phyloP scores from a whole-genome alignment of 805 yeast species.

The Cyberlindnera xishuangbannaensis region DNA sequence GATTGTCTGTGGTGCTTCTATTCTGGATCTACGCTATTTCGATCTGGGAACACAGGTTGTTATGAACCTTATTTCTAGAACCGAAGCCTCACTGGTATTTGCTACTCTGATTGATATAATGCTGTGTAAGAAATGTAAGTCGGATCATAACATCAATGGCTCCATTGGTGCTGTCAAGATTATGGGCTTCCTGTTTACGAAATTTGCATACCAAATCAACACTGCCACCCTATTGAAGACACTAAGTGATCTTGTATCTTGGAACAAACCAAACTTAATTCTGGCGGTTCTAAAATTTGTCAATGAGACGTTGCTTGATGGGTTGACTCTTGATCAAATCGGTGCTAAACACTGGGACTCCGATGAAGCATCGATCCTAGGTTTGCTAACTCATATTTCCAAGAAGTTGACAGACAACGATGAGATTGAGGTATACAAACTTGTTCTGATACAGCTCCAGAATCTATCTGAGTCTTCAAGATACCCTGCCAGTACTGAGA shows the following conservation, averaged over 20 bases:
- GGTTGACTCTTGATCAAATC: conserved; percentile 26
- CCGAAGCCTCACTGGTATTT: conserved; percentile 11
- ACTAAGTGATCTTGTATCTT: conserved; percentile 26
- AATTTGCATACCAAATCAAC: conserved; percentile 23
- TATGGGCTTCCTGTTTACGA: conserved; percentile 28
- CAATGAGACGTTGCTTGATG: conserved; percentile 33
- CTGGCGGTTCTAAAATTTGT: conserved; percentile 36
- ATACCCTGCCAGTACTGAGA: conserved; percentile 38
- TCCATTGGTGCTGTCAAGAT: conserved; percentile 37
- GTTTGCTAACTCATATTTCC: conserved; percentile 18
- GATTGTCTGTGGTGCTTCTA: conserved; percentile 40
- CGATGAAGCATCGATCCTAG: conserved; percentile 9
- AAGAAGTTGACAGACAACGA: conserved; percentile 25
- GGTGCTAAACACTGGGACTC: conserved; percentile 34
- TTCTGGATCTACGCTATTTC: conserved; percentile 31
- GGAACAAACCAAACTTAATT: conserved; percentile 34
- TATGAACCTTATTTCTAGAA: conserved; percentile 26
- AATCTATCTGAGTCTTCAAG: conserved; percentile 25
- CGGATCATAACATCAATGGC: conserved; percentile 24
- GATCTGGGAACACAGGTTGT: conserved; percentile 35
- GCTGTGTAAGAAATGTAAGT: conserved; percentile 9
- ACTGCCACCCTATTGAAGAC: conserved; percentile 30
- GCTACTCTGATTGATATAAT: conserved; percentile 15
- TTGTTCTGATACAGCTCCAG: conserved; percentile 33
- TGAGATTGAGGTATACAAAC: conserved; percentile 27